Evolutionary conservation across 2,329 filamentous ascomycete genomes (phyloP).

Genomic region (Aspergillus texensis): DNA sequence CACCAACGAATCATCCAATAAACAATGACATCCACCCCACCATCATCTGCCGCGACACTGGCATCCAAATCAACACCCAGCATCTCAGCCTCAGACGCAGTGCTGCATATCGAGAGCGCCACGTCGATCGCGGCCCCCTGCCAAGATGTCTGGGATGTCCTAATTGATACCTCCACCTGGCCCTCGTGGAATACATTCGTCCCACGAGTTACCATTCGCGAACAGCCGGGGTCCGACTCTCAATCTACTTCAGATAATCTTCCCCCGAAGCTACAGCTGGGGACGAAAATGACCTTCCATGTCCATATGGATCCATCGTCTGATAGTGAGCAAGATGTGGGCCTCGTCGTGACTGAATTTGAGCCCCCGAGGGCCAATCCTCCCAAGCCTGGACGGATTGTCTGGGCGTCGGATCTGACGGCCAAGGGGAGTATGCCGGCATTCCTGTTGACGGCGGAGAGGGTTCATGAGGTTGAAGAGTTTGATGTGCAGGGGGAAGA

Average conservation of each 20-base stretch:
- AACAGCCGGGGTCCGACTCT: constrained; percentile 35
- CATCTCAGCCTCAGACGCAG: constrained; percentile 34
- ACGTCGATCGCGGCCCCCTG: constrained; percentile 45
- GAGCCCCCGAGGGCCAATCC: constrained; percentile 29
- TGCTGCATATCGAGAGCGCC: constrained; percentile 36
- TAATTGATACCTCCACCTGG: constrained; percentile 51
- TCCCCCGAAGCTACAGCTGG: constrained; percentile 36
- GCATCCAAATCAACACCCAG: constrained; percentile 25
- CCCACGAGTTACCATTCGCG: constrained; percentile 48
- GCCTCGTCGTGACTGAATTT: constrained; percentile 37
- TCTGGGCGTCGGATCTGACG: constrained; percentile 31
- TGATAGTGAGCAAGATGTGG: constrained; percentile 26
- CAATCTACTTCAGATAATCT: constrained; percentile 15
- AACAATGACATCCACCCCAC: not conserved
- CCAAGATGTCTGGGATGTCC: constrained; percentile 45
- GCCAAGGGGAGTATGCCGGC: constrained; percentile 33
- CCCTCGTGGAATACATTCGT: constrained; percentile 53
- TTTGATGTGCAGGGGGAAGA: constrained; percentile 25
- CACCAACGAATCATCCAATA: not conserved
- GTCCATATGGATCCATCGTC: constrained; percentile 44
- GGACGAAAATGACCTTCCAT: constrained; percentile 49
- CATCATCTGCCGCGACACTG: constrained; percentile 6
- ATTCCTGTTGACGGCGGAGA: constrained; percentile 46
- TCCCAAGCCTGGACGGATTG: constrained; percentile 26
- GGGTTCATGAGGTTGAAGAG: constrained; percentile 52